phyloP scores from a whole-genome alignment of 345 rosid genomes.

The Camelina hispida region DNA sequence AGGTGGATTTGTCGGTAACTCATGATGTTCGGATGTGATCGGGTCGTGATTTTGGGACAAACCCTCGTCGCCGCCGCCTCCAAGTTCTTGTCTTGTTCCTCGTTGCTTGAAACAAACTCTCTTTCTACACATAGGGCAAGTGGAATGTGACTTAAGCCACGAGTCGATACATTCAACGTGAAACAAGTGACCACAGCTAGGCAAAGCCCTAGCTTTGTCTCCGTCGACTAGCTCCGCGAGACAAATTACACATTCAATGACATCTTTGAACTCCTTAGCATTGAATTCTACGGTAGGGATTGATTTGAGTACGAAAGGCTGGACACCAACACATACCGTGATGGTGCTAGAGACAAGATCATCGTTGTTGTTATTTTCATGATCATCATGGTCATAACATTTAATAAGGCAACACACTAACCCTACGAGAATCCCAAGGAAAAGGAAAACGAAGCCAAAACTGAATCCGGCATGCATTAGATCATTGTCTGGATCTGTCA shows the following conservation, averaged over 20 bases:
- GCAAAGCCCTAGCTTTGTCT: slow-evolving; percentile 68
- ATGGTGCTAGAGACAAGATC: slow-evolving; percentile 1
- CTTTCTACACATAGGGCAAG: slow-evolving; percentile 82
- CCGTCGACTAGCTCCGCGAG: slow-evolving; percentile 70
- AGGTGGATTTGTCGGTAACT: background rate
- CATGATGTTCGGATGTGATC: background rate
- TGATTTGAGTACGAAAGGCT: slow-evolving; percentile 52
- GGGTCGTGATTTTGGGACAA: slow-evolving; percentile 6
- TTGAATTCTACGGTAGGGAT: slow-evolving; percentile 57
- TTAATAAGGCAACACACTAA: background rate
- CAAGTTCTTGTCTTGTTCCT: background rate
- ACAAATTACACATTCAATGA: slow-evolving; percentile 76
- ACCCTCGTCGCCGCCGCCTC: background rate
- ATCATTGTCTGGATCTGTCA: background rate
- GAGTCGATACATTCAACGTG: slow-evolving; percentile 81
- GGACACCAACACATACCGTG: slow-evolving; percentile 44
- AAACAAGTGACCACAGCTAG: slow-evolving; percentile 75
- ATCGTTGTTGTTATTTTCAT: slow-evolving; percentile 4
- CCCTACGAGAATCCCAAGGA: background rate
- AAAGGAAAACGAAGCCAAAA: background rate
- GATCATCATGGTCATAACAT: background rate
- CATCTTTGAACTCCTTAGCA: slow-evolving; percentile 52
- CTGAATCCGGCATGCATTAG: background rate
- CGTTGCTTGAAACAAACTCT: slow-evolving; percentile 42
- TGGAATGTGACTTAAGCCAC: slow-evolving; percentile 79